These are phyloP conservation scores for Monosporascus sp. DNA, from an alignment of 2,329 filamentous ascomycete genomes.

Conservation along the genomic window DNA sequence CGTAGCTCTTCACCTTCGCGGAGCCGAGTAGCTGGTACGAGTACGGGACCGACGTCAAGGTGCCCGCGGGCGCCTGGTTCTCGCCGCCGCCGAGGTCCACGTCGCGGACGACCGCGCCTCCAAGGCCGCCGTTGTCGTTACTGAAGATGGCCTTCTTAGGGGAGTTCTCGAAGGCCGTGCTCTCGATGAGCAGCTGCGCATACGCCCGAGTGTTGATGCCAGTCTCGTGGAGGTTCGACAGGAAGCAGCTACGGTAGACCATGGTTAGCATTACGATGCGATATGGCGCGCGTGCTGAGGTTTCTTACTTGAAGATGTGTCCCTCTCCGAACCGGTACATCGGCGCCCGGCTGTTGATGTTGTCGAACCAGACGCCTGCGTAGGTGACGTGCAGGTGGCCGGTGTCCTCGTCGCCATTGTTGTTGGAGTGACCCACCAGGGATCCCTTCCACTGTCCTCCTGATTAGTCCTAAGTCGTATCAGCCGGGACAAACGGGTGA, in stretches of 20 bases:
- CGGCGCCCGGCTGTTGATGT: conserved; percentile 51
- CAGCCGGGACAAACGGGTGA: conserved; percentile 27
- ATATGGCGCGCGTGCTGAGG: not conserved
- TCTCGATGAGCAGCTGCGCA: conserved; percentile 14
- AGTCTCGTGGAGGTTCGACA: conserved; percentile 3
- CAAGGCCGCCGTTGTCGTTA: conserved; percentile 29
- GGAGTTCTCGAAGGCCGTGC: conserved; percentile 10
- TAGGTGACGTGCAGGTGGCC: conserved; percentile 52
- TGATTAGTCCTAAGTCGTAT: not conserved
- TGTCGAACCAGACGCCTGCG: conserved; percentile 51
- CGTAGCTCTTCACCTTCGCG: conserved; percentile 28
- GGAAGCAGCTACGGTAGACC: not conserved
- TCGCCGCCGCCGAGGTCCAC: conserved; percentile 34
- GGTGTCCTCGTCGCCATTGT: conserved; percentile 46
- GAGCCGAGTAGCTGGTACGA: conserved; percentile 32
- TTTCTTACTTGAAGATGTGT: conserved; percentile 37
- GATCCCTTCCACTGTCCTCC: conserved; percentile 47
- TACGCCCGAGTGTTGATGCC: conserved; percentile 9
- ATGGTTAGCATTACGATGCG: not conserved
- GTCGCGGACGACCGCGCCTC: conserved; percentile 29
- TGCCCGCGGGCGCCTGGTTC: conserved; percentile 33
- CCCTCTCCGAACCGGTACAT: conserved; percentile 54
- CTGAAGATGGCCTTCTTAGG: conserved; percentile 23
- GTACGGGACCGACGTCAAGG: conserved; percentile 35
- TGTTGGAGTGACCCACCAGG: conserved; percentile 52